Percentiles rank a stretch among this genome's conserved stretches.
Conservation (phyloP, 306 rosid genomes). For the Macrotyloma uniflorum region DNA sequence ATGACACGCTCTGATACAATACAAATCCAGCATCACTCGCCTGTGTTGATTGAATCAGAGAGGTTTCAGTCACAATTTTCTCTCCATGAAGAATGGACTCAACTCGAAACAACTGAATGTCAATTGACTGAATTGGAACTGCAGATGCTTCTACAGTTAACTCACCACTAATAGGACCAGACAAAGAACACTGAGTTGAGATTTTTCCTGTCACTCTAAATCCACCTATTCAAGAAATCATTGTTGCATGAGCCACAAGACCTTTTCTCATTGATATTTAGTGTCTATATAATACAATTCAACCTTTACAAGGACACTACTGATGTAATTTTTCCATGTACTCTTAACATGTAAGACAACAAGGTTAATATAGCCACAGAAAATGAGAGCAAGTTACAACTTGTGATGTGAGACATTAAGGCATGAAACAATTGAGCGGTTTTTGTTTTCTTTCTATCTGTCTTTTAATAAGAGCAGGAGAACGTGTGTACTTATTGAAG, state of each 20-base stretch:
- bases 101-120: slow-evolving; percentile 77
- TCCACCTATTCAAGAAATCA: slow-evolving; percentile 66
- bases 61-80: slow-evolving; percentile 76
- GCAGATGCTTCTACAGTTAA: slow-evolving; percentile 85
- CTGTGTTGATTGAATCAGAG: slow-evolving; percentile 90
- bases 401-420: background rate
- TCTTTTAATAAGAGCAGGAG: background rate
- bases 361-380: slow-evolving; percentile 4
- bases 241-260: slow-evolving; percentile 36
- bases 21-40: slow-evolving; percentile 46
- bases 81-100: slow-evolving; percentile 92
- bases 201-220: slow-evolving; percentile 88
- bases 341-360: background rate
- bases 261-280: slow-evolving; percentile 9
- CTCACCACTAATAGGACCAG: slow-evolving; percentile 77
- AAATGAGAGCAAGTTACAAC: slow-evolving; percentile 5
- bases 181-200: slow-evolving; percentile 75
- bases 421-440: background rate
- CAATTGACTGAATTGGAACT: slow-evolving; percentile 79
- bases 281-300: slow-evolving; percentile 18
- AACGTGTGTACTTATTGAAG: slow-evolving; percentile 1
- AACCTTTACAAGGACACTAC: slow-evolving; percentile 3
- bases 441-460: background rate
- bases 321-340: background rate
- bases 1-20: background rate